These are phyloP conservation scores for Morella rubra DNA, from an alignment of 306 rosid species.

Conservation along the genomic window DNA sequence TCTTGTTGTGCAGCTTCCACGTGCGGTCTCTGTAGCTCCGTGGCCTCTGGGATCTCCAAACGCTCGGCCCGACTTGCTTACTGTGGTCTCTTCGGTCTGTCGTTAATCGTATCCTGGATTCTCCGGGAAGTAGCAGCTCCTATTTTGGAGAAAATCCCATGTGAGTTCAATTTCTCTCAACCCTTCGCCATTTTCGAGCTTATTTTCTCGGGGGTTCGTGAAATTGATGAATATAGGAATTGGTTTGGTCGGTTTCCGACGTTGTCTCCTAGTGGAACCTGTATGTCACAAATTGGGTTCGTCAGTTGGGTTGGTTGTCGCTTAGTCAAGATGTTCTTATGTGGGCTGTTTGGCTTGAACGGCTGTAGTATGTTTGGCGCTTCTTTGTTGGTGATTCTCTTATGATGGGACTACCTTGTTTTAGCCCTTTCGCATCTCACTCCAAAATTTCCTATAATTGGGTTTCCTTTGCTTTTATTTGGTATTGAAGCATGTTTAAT, in stretches of 20 bases:
- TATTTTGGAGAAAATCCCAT: slow-evolving; percentile 77
- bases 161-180: slow-evolving; percentile 39
- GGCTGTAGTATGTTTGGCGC: background rate
- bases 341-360: background rate
- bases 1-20: slow-evolving; percentile 61
- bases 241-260: background rate
- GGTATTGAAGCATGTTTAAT: background rate
- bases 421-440: background rate
- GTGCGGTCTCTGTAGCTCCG: slow-evolving; percentile 83
- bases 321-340: background rate
- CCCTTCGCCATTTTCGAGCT: slow-evolving; percentile 12
- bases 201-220: slow-evolving; percentile 28
- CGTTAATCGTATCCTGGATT: slow-evolving; percentile 79
- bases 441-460: background rate
- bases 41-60: slow-evolving; percentile 79
- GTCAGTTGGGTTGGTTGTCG: background rate
- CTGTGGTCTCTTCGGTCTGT: slow-evolving; percentile 80
- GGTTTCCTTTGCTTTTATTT: slow-evolving; percentile 5
- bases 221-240: slow-evolving; percentile 2
- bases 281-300: background rate
- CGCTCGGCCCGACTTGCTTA: slow-evolving; percentile 86
- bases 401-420: background rate
- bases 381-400: background rate
- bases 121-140: slow-evolving; percentile 88
- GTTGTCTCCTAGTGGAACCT: background rate